Conservation (phyloP, 257 asterid genomes). For the Solanum gracilifrons region DNA sequence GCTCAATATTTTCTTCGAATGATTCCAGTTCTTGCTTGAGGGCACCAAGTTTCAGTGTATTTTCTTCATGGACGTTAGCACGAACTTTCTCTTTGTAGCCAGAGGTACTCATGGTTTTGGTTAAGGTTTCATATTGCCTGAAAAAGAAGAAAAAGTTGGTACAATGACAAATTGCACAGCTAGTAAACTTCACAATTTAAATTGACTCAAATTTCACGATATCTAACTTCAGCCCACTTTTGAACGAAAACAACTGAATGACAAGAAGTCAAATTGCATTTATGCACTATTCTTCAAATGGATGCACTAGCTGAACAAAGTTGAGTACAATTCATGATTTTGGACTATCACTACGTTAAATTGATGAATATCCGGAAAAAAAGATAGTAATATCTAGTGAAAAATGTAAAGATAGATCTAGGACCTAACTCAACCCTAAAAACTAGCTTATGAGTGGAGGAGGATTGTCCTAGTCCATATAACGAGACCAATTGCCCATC, state of each 20-base stretch:
- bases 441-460: neutral
- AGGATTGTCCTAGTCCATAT: neutral
- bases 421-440: neutral
- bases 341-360: neutral
- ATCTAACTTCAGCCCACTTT: neutral
- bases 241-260: neutral
- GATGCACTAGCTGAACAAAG: neutral
- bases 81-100: conserved; percentile 80
- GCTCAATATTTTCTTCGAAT: conserved; percentile 46
- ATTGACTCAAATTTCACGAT: neutral
- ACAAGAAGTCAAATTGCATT: neutral
- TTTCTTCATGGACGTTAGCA: conserved; percentile 37
- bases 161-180: neutral
- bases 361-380: neutral
- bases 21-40: conserved; percentile 45
- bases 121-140: conserved; percentile 63
- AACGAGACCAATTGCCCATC: neutral
- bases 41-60: conserved; percentile 39
- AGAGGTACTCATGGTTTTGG: conserved; percentile 42
- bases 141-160: neutral
- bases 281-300: neutral
- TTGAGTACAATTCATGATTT: neutral
- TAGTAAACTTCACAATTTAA: neutral
- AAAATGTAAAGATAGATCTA: neutral
- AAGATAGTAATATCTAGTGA: neutral